Percentiles rank a stretch among this genome's conserved stretches.
These are phyloP conservation scores for Knoxdaviesia capensis DNA, from an alignment of 2,329 filamentous ascomycete species.

Conservation along the genomic window DNA sequence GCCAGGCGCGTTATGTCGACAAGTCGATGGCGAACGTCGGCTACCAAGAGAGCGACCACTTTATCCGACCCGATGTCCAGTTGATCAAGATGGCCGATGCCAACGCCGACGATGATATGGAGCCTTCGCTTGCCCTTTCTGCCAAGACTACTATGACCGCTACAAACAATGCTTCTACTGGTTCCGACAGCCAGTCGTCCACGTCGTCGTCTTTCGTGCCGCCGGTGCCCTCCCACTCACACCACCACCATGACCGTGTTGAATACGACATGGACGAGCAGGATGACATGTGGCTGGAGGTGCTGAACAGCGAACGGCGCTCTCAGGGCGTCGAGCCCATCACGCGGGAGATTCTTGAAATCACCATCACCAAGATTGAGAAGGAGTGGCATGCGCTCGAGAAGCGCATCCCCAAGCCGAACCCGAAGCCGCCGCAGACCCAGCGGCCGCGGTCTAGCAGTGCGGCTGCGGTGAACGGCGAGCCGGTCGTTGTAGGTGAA, in stretches of 20 bases:
- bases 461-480: constrained; percentile 86
- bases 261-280: constrained; percentile 99
- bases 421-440: constrained; percentile 88
- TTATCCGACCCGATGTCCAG: constrained; percentile 53
- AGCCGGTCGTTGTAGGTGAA: constrained; percentile 58
- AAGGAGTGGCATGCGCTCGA: constrained; percentile 96
- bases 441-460: constrained; percentile 85
- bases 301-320: constrained; percentile 60
- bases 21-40: constrained; percentile 91
- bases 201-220: too few species aligned
- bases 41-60: constrained; percentile 88
- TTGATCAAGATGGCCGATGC: constrained; percentile 44
- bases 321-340: constrained; percentile 60
- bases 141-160: too few species aligned
- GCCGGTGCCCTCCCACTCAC: too few species aligned
- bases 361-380: constrained; percentile 96
- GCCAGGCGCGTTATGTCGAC: constrained; percentile 81
- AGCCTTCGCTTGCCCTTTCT: constrained; percentile 12
- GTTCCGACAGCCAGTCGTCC: too few species aligned
- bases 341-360: constrained; percentile 86
- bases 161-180: too few species aligned
- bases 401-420: constrained; percentile 90
- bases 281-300: constrained; percentile 87
- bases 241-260: constrained; percentile 30
- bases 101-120: constrained; percentile 37